Evolutionary conservation across 2,329 filamentous ascomycete species (phyloP).

Genomic region (Xylariaceae sp.): DNA sequence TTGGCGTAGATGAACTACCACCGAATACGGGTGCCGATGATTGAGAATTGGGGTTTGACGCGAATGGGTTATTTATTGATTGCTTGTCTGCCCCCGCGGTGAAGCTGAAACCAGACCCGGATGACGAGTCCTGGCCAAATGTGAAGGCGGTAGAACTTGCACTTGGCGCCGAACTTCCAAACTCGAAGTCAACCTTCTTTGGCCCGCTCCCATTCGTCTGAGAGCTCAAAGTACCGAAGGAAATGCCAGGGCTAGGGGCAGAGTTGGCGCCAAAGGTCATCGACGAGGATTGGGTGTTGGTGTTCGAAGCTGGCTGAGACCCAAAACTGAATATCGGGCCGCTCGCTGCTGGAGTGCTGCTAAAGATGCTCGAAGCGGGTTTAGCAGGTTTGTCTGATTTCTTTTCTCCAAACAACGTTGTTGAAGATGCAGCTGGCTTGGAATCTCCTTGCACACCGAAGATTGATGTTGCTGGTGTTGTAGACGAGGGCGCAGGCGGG

Average conservation of each 20-base stretch:
- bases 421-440: conserved; percentile 44
- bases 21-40: conserved; percentile 34
- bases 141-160: conserved; percentile 30
- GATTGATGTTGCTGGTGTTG: conserved; percentile 35
- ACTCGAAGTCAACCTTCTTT: conserved; percentile 29
- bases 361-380: conserved; percentile 30
- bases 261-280: conserved; percentile 9
- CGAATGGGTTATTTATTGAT: conserved; percentile 46
- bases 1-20: conserved; percentile 27
- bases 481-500: conserved; percentile 43
- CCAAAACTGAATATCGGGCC: conserved; percentile 35
- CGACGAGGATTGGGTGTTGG: conserved; percentile 18
- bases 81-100: conserved; percentile 43
- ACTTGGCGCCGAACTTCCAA: conserved; percentile 20
- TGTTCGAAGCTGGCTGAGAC: conserved; percentile 17
- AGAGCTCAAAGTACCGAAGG: conserved; percentile 25
- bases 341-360: conserved; percentile 13
- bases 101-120: conserved; percentile 47
- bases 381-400: conserved; percentile 29
- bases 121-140: conserved; percentile 36
- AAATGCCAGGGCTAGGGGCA: conserved; percentile 14
- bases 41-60: conserved; percentile 27
- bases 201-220: conserved; percentile 17
- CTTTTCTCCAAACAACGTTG: conserved; percentile 36
- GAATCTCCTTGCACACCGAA: conserved; percentile 52